Percentiles rank a stretch among this genome's conserved stretches.
phyloP scores from a whole-genome alignment of 2,329 filamentous ascomycete genomes.

The Aureobasidium lini region DNA sequence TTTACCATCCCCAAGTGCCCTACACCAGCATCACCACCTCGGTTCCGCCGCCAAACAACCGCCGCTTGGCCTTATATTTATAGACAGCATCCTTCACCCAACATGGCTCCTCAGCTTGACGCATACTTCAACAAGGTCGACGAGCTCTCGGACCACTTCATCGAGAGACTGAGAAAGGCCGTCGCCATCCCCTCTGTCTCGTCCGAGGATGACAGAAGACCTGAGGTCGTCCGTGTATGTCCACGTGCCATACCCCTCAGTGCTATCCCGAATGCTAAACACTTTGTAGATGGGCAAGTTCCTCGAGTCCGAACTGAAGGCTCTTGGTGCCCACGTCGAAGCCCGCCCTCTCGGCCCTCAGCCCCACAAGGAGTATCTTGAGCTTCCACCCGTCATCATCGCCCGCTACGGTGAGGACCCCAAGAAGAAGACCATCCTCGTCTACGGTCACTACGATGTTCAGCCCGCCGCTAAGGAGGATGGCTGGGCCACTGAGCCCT shows the following conservation, averaged over 20 bases:
- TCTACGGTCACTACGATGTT: conserved; percentile 98
- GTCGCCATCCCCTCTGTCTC: conserved; percentile 96
- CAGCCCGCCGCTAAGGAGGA: conserved; percentile 90
- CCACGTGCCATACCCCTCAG: not conserved
- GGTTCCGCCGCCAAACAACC: not conserved
- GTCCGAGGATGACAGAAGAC: conserved; percentile 77
- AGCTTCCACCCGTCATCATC: conserved; percentile 86
- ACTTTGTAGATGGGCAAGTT: conserved; percentile 72
- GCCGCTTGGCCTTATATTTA: conserved; percentile 31
- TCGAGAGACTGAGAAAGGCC: conserved; percentile 80
- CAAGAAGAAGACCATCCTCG: conserved; percentile 88
- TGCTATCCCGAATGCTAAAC: not conserved
- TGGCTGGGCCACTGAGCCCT: conserved; percentile 93
- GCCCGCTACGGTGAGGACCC: conserved; percentile 87
- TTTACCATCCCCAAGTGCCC: not conserved
- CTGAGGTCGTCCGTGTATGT: conserved; percentile 74
- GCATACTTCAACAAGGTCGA: conserved; percentile 92
- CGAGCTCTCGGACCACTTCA: conserved; percentile 68
- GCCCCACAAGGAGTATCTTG: conserved; percentile 79
- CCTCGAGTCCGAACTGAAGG: conserved; percentile 73
- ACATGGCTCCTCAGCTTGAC: conserved; percentile 84
- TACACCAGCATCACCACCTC: not conserved
- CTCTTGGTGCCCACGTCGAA: conserved; percentile 79
- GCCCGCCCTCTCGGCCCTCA: conserved; percentile 84
- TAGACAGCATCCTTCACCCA: conserved; percentile 28